These are phyloP conservation scores for Aspergillus affinis DNA, from an alignment of 495 filamentous ascomycete genomes.

Conservation along the genomic window DNA sequence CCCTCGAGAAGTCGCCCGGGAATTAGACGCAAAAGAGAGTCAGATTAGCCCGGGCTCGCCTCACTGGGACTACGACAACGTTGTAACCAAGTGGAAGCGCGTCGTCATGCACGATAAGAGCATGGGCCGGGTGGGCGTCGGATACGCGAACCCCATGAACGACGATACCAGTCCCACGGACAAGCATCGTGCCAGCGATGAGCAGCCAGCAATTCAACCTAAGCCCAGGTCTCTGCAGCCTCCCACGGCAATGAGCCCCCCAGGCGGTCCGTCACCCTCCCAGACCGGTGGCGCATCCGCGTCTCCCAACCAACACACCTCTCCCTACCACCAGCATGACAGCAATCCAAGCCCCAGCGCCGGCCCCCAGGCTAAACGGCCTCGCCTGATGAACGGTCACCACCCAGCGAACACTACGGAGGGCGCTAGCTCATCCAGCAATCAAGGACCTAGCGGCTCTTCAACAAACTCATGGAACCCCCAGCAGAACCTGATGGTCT, in stretches of 20 bases:
- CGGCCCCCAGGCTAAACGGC: slow-evolving; percentile 39
- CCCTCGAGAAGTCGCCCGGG: slow-evolving; percentile 43
- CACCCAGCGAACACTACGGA: slow-evolving; percentile 21
- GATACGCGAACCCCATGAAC: slow-evolving; percentile 19
- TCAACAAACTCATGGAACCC: slow-evolving; percentile 13
- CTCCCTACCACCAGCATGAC: slow-evolving; percentile 36
- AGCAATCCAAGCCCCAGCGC: slow-evolving; percentile 21
- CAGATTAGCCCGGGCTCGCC: slow-evolving; percentile 36
- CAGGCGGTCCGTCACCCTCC: slow-evolving; percentile 21
- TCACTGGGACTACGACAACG: slow-evolving; percentile 56
- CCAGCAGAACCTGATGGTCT: slow-evolving; percentile 5
- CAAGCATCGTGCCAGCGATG: slow-evolving; percentile 27
- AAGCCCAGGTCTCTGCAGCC: slow-evolving; percentile 33
- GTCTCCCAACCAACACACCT: slow-evolving; percentile 33
- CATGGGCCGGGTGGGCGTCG: slow-evolving; percentile 44
- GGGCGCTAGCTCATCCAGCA: slow-evolving; percentile 7
- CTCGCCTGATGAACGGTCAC: slow-evolving; percentile 45
- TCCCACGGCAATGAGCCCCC: slow-evolving; percentile 31
- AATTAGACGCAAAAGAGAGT: slow-evolving; percentile 39
- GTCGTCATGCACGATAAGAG: slow-evolving; percentile 51
- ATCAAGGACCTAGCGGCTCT: background rate
- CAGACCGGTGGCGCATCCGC: slow-evolving; percentile 26
- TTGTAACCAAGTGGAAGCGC: slow-evolving; percentile 58
- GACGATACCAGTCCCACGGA: slow-evolving; percentile 23
- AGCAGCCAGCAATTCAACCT: slow-evolving; percentile 14